Base-by-base conservation (phyloP, 2,329 filamentous ascomycete species). In the Paecilomyces niveus region DNA sequence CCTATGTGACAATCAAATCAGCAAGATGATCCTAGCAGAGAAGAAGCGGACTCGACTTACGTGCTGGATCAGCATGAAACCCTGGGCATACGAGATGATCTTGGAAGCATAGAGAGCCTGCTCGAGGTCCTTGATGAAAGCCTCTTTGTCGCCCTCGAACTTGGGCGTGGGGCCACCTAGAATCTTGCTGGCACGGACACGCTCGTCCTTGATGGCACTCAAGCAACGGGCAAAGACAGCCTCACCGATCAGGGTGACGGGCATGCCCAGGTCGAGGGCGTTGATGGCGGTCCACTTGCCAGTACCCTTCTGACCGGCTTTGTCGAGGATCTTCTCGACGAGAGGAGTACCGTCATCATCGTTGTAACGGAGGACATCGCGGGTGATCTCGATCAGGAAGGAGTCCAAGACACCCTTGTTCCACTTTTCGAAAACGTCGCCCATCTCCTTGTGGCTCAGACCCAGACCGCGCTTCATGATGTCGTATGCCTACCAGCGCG, bases 251-350 rank as follows among this genome's bases (percentile, higher is more conserved):
- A 99, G 83, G 62, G 94, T 97, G 69, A 99, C 94, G 74, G 94
- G 94, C 91, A 96, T 96, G 73, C 94, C 94, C 63, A 99, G 89
- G 78, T 99, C 94, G 61, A 99, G 88, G 66, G 94, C 92, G 81
- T 99, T 99, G 82, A 99, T 95, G 72, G 94, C 93, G 67, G 94
- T 99, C 94, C 94, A 99, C 85, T 99, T 97, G 81, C 94, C 94
- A 69, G 94, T 97, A 81, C 94, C 94, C 85, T 99, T 99, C 84
- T 99, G 94, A 69, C 94, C 94, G 72, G 94, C 94, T 81, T 93
- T 89, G 83, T 99, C 94, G 65, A 97, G 85, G 70, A 99, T 97
- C 88, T 97, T 99, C 86, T 99, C 94, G 61, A 99, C 89, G 60
- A 99, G 88, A 54, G 94, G 83, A 62, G 83, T 87, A 72, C 89